Percentiles rank a stretch among this genome's conserved stretches.
Evolutionary conservation across 2,329 filamentous ascomycete species (phyloP).

Genomic region (Nothopassalora personata): DNA sequence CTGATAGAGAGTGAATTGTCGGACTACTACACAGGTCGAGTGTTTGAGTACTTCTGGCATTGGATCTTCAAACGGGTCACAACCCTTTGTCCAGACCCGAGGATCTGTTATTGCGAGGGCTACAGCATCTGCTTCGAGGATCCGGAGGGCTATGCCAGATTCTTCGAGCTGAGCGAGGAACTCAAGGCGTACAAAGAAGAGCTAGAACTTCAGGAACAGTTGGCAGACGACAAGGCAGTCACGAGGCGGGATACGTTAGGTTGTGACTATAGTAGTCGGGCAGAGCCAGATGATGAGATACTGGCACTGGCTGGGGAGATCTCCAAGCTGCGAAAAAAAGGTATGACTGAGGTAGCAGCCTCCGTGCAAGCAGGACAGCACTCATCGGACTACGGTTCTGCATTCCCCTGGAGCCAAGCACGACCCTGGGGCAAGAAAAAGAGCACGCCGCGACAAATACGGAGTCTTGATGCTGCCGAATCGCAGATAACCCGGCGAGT

Average conservation of each 20-base stretch:
- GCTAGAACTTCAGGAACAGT: conserved; percentile 39
- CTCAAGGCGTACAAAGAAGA: conserved; percentile 38
- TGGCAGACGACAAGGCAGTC: conserved; percentile 34
- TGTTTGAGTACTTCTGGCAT: conserved; percentile 63
- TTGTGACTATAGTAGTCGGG: background rate
- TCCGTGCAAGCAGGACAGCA: background rate
- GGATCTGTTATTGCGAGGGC: conserved; percentile 59
- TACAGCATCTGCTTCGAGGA: conserved; percentile 58
- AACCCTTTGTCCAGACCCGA: conserved; percentile 47
- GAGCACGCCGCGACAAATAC: background rate
- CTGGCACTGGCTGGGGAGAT: background rate
- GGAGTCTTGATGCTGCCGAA: conserved; percentile 36
- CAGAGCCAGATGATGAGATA: conserved; percentile 25
- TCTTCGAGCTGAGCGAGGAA: conserved; percentile 41
- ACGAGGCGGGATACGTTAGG: conserved; percentile 31
- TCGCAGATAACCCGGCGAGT: conserved; percentile 28
- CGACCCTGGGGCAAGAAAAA: background rate
- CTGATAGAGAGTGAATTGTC: conserved; percentile 50
- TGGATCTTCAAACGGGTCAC: conserved; percentile 53
- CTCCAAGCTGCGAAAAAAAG: background rate
- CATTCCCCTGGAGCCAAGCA: background rate
- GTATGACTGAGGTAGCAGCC: background rate
- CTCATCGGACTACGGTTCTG: background rate
- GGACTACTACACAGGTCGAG: conserved; percentile 53
- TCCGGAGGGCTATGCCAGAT: conserved; percentile 46